These are phyloP conservation scores for Pythium apleroticum DNA, from an alignment of 352 stramenopile genomes.

Conservation along the genomic window DNA sequence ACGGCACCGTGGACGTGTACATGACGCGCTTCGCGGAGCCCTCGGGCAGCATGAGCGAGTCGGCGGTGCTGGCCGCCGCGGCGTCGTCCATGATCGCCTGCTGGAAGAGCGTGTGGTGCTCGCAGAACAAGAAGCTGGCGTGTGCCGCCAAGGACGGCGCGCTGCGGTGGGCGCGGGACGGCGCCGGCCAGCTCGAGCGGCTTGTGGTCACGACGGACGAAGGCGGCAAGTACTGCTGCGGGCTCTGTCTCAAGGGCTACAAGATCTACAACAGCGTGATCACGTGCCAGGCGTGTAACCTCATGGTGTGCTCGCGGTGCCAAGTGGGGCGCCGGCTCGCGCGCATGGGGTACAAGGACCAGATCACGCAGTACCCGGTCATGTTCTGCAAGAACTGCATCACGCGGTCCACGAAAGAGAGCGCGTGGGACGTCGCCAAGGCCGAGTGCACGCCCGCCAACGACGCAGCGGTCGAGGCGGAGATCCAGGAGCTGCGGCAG, in stretches of 20 bases:
- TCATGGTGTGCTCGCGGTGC: conserved; percentile 30
- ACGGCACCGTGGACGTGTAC: conserved; percentile 57
- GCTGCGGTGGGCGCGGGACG: conserved; percentile 20
- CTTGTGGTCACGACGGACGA: conserved; percentile 22
- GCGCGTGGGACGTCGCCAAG: conserved; percentile 16
- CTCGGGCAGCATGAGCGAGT: conserved; percentile 42
- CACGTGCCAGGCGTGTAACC: conserved; percentile 29
- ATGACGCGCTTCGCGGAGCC: conserved; percentile 59
- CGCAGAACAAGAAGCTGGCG: conserved; percentile 72
- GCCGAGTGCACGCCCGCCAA: conserved; percentile 6
- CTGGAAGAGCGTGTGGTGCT: conserved; percentile 61
- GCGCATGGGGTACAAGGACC: conserved; percentile 3
- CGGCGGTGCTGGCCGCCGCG: conserved; percentile 40
- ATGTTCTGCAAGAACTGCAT: conserved; percentile 29
- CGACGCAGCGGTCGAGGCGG: neutral
- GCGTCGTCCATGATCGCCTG: conserved; percentile 53
- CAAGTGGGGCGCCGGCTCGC: conserved; percentile 19
- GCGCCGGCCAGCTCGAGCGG: conserved; percentile 17
- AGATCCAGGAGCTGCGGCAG: neutral
- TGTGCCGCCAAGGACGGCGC: conserved; percentile 35
- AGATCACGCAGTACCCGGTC: conserved; percentile 18
- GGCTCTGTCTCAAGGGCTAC: conserved; percentile 25
- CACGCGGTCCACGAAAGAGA: conserved; percentile 15
- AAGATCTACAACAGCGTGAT: conserved; percentile 26
- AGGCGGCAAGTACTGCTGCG: conserved; percentile 26